A percentile compares a stretch with the other conserved stretches of the same genome.
phyloP scores from a whole-genome alignment of 2,329 filamentous ascomycete genomes.

The Verticillium tricorpus region DNA sequence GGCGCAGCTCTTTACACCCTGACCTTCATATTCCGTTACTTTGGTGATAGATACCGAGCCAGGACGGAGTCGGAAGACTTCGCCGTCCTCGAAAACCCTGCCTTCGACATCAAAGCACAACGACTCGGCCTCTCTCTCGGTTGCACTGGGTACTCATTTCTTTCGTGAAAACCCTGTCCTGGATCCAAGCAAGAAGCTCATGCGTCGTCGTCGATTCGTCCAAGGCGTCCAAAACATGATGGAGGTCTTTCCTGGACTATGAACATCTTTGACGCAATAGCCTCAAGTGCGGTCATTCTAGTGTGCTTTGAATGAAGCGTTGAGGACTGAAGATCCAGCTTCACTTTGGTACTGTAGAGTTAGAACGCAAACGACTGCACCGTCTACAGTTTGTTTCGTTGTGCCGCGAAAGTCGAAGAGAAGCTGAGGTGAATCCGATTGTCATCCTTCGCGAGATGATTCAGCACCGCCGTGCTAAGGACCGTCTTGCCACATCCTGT shows the following conservation, averaged over 20 bases:
- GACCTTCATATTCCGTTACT: not conserved
- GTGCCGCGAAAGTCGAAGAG: not conserved
- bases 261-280: not conserved
- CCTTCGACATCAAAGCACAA: conserved; percentile 9
- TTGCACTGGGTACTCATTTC: conserved; percentile 12
- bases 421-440: not conserved
- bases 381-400: not conserved
- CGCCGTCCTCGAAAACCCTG: conserved; percentile 3
- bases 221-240: not conserved
- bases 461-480: not conserved
- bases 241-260: not conserved
- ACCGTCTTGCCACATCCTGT: not conserved
- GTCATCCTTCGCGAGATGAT: not conserved
- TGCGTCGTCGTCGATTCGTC: conserved; percentile 4
- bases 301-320: not conserved
- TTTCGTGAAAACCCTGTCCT: conserved; percentile 2
- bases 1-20: conserved; percentile 11
- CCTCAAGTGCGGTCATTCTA: not conserved
- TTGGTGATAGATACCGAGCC: conserved; percentile 10
- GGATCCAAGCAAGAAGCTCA: conserved; percentile 15
- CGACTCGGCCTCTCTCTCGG: conserved; percentile 7
- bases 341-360: not conserved
- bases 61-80: conserved; percentile 14
- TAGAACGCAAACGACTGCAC: not conserved
- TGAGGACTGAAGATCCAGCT: no score